Evolutionary conservation across 2,329 filamentous ascomycete genomes (phyloP), one percentile per base, ranked within the genome.

Genomic region (Rhynchosporium graminicola): DNA sequence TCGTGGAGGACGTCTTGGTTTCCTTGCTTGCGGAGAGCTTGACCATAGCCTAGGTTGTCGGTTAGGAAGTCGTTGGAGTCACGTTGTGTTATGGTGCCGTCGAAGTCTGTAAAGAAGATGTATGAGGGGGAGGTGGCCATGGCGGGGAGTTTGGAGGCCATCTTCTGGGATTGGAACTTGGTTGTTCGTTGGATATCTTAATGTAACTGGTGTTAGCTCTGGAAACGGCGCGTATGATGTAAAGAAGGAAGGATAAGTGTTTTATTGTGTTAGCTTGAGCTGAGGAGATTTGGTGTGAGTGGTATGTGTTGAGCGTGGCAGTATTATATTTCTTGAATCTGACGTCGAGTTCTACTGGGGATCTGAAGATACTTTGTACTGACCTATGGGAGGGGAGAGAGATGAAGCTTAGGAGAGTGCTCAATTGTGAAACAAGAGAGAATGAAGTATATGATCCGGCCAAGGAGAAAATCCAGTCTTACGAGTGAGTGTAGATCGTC

Each of bases 31-130:
- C 95, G 91, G 69, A 86, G 84, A 65, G 84, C 86, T 33, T 77
- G 73, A 57, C 95, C 95, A 74, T 88, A 97, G 66, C 95, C 95
- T 65, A 97, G 83, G 77, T 91, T 95, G 80, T 98, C 95, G 62
- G 93, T 97, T 86, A 94, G 80, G 76, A 77, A 84, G 77, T 86
- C 84, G 74, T 87, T 88, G 74, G 80, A 84, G 77, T 88, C 86
- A 72, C 83, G 80, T 60, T 82, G 83, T 55, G 94, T 97, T 75
- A 97, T 94, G 59, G 93, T 98, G 73, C 95, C 95, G 78, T 99
- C 95, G 75, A 98, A 98, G 79, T 99, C 95, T 70, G 93, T 97
- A 82, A 98, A 98, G 84, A 99, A 97, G 81, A 99, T 93, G 80
- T 91, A 90, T 78, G 92, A 90, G 57, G 93, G 93, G 75, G 89